Evolutionary conservation across 2,329 filamentous ascomycete genomes (phyloP).

Genomic region (Grosmannia penicillata): DNA sequence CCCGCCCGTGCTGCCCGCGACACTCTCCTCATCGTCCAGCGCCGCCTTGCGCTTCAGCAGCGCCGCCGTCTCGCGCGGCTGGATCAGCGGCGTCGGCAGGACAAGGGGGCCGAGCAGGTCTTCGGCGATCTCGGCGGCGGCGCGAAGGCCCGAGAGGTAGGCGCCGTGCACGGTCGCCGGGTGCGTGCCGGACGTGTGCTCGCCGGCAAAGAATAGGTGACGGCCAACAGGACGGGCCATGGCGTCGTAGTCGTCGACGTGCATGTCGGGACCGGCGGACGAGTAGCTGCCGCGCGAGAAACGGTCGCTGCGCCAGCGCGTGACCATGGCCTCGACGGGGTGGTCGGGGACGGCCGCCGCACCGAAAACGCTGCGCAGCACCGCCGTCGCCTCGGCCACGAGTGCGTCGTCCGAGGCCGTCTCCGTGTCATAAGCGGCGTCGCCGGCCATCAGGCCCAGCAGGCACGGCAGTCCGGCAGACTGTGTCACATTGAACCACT

Average conservation of each 20-base stretch:
- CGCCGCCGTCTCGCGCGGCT: slow-evolving; percentile 38
- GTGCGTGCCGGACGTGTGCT: slow-evolving; percentile 90
- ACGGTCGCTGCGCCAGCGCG: slow-evolving; percentile 78
- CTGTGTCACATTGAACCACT: slow-evolving; percentile 93
- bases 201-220: slow-evolving; percentile 87
- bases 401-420: slow-evolving; percentile 59
- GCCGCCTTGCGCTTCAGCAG: slow-evolving; percentile 37
- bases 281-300: slow-evolving; percentile 96
- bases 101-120: slow-evolving; percentile 68
- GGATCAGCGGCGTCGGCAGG: slow-evolving; percentile 60
- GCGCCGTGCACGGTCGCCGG: slow-evolving; percentile 95
- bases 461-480: slow-evolving; percentile 79
- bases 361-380: slow-evolving; percentile 65
- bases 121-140: slow-evolving; percentile 73
- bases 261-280: slow-evolving; percentile 71
- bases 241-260: slow-evolving; percentile 75
- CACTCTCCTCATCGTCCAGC: slow-evolving; percentile 7
- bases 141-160: slow-evolving; percentile 83
- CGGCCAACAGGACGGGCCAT: slow-evolving; percentile 68
- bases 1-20: slow-evolving; percentile 3
- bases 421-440: slow-evolving; percentile 83
- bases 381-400: slow-evolving; percentile 63
- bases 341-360: slow-evolving; percentile 48
- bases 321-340: slow-evolving; percentile 76
- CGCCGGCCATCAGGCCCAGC: slow-evolving; percentile 88